Evolutionary conservation across 2,329 filamentous ascomycete species (phyloP).

Genomic region (Fusarium buxicola): DNA sequence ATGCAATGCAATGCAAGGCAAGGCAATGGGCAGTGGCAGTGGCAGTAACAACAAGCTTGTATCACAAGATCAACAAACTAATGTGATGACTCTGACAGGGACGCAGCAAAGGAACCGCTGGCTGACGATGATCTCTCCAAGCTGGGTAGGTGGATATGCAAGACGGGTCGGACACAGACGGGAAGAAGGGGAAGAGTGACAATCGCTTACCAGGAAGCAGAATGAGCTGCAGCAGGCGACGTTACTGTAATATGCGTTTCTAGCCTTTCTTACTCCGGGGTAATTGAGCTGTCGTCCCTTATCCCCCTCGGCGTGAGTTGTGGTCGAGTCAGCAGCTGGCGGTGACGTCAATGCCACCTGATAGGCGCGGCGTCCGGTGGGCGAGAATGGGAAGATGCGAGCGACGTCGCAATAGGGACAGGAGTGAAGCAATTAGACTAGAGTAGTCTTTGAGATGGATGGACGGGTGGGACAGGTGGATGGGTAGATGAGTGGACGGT

Average conservation of each 20-base stretch:
- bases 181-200: conserved; percentile 11
- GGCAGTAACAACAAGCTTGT: conserved; percentile 14
- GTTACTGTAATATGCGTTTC: conserved; percentile 30
- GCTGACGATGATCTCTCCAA: conserved; percentile 21
- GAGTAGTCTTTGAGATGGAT: conserved; percentile 21
- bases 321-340: conserved; percentile 21
- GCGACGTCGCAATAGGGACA: conserved; percentile 18
- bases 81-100: conserved; percentile 14
- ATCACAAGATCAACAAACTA: conserved; percentile 20
- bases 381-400: conserved; percentile 26
- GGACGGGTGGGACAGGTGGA: conserved; percentile 20
- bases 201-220: conserved; percentile 34
- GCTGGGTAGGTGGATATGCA: conserved; percentile 20
- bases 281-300: conserved; percentile 21
- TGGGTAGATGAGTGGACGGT: conserved; percentile 28
- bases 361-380: conserved; percentile 28
- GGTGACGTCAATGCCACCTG: conserved; percentile 48
- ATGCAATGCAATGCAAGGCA: conserved; percentile 20
- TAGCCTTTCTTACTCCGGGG: conserved; percentile 25
- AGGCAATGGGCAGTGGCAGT: conserved; percentile 13
- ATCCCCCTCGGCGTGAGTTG: conserved; percentile 20
- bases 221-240: conserved; percentile 36
- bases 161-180: conserved; percentile 4
- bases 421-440: conserved; percentile 24
- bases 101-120: conserved; percentile 3